Conservation (phyloP, 208 protist genomes). For the Spongospora subterranea region DNA sequence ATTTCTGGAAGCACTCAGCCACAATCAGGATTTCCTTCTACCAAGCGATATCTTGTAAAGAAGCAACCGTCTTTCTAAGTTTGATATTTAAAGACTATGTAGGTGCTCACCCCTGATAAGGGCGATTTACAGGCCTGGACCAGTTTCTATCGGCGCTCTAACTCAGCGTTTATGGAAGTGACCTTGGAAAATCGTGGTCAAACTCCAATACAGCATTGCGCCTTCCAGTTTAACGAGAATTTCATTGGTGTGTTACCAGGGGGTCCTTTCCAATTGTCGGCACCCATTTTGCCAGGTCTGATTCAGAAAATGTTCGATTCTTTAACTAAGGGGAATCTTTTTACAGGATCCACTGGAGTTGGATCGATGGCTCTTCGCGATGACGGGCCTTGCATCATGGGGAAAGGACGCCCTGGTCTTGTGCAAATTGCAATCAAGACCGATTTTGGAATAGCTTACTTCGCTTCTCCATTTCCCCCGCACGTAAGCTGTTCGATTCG, state of each 20-base stretch:
- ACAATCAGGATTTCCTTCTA: not conserved
- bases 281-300: slow-evolving; percentile 50
- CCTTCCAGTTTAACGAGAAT: slow-evolving; percentile 74
- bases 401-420: slow-evolving; percentile 10
- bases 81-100: not conserved
- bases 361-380: not conserved
- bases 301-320: not conserved
- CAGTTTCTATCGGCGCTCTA: not conserved
- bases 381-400: slow-evolving; percentile 40
- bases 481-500: not conserved
- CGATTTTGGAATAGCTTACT: slow-evolving; percentile 58
- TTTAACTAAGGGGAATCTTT: not conserved
- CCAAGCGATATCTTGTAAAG: slow-evolving; percentile 15
- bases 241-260: slow-evolving; percentile 65
- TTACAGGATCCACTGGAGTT: not conserved
- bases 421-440: slow-evolving; percentile 60
- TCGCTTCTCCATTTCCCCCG: slow-evolving; percentile 46
- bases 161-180: slow-evolving; percentile 51
- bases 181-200: slow-evolving; percentile 66
- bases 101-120: slow-evolving; percentile 2
- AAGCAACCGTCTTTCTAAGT: not conserved
- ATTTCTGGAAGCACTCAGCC: slow-evolving; percentile 1
- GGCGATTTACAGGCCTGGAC: slow-evolving; percentile 1
- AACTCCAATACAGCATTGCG: slow-evolving; percentile 63
- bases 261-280: not conserved